phyloP scores from a whole-genome alignment of 768 basidiomycete genomes.

The Inosperma sp. region DNA sequence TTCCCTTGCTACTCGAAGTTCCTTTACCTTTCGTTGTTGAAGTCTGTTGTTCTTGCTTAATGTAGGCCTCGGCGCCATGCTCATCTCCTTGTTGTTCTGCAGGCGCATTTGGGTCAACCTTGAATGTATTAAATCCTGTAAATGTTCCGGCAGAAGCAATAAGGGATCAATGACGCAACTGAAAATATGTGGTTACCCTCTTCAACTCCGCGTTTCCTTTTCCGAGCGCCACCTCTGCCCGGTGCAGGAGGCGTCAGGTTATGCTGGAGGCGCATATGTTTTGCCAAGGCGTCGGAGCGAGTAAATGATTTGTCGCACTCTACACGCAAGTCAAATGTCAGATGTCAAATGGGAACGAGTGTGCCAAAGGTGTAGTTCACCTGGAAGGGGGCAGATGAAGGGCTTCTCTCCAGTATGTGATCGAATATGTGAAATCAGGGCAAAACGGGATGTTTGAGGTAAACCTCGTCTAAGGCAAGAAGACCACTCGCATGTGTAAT shows the following conservation, averaged over 20 bases:
- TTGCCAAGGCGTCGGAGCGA: constrained; percentile 88
- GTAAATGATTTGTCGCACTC: constrained; percentile 96
- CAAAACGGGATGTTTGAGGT: constrained; percentile 84
- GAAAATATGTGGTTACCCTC: constrained; percentile 26
- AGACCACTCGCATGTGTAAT: constrained; percentile 87
- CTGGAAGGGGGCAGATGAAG: constrained; percentile 76
- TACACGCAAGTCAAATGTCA: constrained; percentile 26
- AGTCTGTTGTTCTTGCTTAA: constrained; percentile 3
- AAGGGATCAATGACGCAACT: constrained; percentile 5
- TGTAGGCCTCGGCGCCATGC: constrained; percentile 1
- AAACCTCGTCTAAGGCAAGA: constrained; percentile 76
- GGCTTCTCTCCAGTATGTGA: constrained; percentile 95
- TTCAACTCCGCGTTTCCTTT: constrained; percentile 59
- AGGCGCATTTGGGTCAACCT: constrained; percentile 49
- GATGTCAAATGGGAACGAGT: not conserved
- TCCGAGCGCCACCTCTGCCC: constrained; percentile 62
- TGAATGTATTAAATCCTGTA: constrained; percentile 53
- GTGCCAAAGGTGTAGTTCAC: constrained; percentile 38
- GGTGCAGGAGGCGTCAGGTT: constrained; percentile 71
- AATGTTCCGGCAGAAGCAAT: constrained; percentile 10
- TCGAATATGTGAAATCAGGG: constrained; percentile 84
- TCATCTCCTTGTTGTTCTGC: constrained; percentile 37
- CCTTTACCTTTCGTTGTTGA: constrained; percentile 11
- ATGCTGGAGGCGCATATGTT: constrained; percentile 89
- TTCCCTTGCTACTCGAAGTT: constrained; percentile 18